A percentile compares a stretch with the other conserved stretches of the same genome.
Evolutionary conservation across 2,329 filamentous ascomycete species (phyloP).

Genomic region (Exophiala mesophila): DNA sequence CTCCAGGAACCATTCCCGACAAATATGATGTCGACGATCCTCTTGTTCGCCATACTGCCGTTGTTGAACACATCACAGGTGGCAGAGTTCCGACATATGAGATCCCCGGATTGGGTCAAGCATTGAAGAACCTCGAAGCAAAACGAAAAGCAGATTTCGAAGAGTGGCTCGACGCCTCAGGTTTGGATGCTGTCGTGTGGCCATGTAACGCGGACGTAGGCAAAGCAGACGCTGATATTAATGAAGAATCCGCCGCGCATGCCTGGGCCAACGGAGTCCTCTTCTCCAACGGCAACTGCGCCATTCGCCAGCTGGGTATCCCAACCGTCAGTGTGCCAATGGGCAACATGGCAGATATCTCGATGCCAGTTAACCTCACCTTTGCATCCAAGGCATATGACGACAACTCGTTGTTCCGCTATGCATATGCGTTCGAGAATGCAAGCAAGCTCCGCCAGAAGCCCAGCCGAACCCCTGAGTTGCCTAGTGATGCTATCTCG

Average conservation of each 20-base stretch:
- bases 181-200: slow-evolving; percentile 42
- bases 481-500: slow-evolving; percentile 1
- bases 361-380: slow-evolving; percentile 28
- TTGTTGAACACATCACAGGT: slow-evolving; percentile 9
- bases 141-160: slow-evolving; percentile 48
- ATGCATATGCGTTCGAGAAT: slow-evolving; percentile 27
- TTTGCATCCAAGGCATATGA: slow-evolving; percentile 27
- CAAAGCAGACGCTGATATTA: slow-evolving; percentile 41
- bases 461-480: not conserved
- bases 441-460: not conserved
- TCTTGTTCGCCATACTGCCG: slow-evolving; percentile 7
- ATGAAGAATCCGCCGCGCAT: slow-evolving; percentile 29
- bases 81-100: slow-evolving; percentile 37
- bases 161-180: slow-evolving; percentile 41
- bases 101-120: slow-evolving; percentile 37
- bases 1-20: slow-evolving; percentile 2
- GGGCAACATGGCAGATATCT: slow-evolving; percentile 25
- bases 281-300: slow-evolving; percentile 47
- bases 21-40: slow-evolving; percentile 1
- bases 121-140: slow-evolving; percentile 44
- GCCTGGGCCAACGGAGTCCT: slow-evolving; percentile 45
- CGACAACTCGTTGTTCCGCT: slow-evolving; percentile 25
- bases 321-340: slow-evolving; percentile 28
- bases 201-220: slow-evolving; percentile 48
- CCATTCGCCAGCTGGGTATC: slow-evolving; percentile 27